phyloP scores from a whole-genome alignment of 345 rosid genomes.

The Gynandropsis gynandra region DNA sequence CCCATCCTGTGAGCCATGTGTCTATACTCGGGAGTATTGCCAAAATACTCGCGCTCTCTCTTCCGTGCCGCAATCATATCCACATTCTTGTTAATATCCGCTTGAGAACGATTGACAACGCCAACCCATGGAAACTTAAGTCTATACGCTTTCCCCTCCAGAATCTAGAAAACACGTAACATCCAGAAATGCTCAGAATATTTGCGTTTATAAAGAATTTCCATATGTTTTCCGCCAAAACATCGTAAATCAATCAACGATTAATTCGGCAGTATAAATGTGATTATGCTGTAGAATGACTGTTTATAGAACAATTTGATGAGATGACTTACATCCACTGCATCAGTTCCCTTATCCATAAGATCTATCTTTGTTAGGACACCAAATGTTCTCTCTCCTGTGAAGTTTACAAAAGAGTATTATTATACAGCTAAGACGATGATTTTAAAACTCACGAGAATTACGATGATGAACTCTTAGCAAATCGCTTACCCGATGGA shows the following conservation, averaged over 20 bases:
- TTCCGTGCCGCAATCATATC: slow-evolving; percentile 99
- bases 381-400: slow-evolving; percentile 97
- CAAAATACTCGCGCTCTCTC: slow-evolving; percentile 92
- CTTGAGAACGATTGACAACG: slow-evolving; percentile 98
- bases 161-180: slow-evolving; percentile 42
- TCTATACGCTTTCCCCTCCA: slow-evolving; percentile 86
- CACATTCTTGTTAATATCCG: slow-evolving; percentile 91
- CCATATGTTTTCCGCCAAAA: slow-evolving; percentile 2
- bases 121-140: slow-evolving; percentile 98
- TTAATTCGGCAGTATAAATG: slow-evolving; percentile 9
- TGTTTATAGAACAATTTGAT: slow-evolving; percentile 9
- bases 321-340: slow-evolving; percentile 76
- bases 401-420: slow-evolving; percentile 22
- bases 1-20: slow-evolving; percentile 98
- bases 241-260: slow-evolving; percentile 5
- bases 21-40: slow-evolving; percentile 79
- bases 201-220: neutral
- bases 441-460: neutral
- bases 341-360: slow-evolving; percentile 99
- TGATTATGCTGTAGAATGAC: neutral
- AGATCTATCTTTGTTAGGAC: slow-evolving; percentile 99
- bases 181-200: slow-evolving; percentile 17
- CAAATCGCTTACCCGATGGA: slow-evolving; percentile 60
- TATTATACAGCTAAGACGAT: slow-evolving; percentile 13
- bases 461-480: slow-evolving; percentile 4